Percentiles rank a stretch among this genome's conserved stretches.
phyloP scores from a whole-genome alignment of 2,329 filamentous ascomycete species.

The Ramularia endophylla region DNA sequence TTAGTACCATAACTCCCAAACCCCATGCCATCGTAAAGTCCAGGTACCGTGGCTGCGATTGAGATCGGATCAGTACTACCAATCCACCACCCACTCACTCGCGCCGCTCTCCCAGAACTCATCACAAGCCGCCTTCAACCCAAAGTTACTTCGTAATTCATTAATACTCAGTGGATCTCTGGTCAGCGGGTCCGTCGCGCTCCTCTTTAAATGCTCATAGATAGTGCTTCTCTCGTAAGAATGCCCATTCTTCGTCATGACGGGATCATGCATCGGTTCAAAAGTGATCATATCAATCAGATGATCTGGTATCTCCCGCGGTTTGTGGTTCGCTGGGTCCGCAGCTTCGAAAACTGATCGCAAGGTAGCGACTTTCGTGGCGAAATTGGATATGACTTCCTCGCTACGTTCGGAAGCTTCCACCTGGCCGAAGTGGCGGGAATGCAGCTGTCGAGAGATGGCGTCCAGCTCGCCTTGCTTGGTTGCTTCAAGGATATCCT shows the following conservation, averaged over 20 bases:
- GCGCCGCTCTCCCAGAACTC: conserved; percentile 85
- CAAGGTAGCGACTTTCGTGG: conserved; percentile 40
- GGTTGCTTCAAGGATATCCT: conserved; percentile 47
- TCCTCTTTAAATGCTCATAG: conserved; percentile 73
- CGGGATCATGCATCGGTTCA: conserved; percentile 37
- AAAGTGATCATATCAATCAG: conserved; percentile 57
- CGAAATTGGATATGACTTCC: conserved; percentile 38
- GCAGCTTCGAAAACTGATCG: conserved; percentile 43
- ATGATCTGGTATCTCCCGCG: conserved; percentile 66
- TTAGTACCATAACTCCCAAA: neutral
- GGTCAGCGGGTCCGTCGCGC: conserved; percentile 74
- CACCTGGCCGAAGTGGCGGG: conserved; percentile 36
- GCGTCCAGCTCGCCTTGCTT: conserved; percentile 38
- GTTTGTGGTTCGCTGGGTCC: conserved; percentile 39
- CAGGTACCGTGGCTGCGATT: no score
- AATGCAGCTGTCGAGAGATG: conserved; percentile 25
- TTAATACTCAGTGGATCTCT: conserved; percentile 61
- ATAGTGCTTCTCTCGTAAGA: conserved; percentile 86
- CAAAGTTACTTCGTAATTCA: conserved; percentile 77
- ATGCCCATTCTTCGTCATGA: conserved; percentile 71
- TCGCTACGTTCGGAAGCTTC: conserved; percentile 44
- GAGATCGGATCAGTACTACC: no score
- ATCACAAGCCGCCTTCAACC: conserved; percentile 72
- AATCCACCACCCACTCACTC: conserved; percentile 62
- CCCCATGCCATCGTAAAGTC: neutral